phyloP scores from a whole-genome alignment of 345 rosid species.

The Pelargonium nanum region DNA sequence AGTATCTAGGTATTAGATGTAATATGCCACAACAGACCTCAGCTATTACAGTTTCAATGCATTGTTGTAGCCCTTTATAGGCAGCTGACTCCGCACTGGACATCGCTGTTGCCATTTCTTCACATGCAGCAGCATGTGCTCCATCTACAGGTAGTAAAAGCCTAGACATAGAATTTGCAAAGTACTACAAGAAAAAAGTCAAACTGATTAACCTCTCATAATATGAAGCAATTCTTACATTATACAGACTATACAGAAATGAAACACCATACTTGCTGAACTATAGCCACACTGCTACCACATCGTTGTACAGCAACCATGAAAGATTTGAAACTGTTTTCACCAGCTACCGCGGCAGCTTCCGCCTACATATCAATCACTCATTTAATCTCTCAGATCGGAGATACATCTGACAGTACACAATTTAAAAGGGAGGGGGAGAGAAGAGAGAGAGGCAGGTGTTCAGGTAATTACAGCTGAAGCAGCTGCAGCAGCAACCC shows the following conservation, averaged over 20 bases:
- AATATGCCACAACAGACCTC: conserved; percentile 49
- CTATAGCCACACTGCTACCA: conserved; percentile 95
- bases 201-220: conserved; percentile 4
- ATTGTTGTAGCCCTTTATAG: conserved; percentile 95
- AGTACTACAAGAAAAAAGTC: conserved; percentile 43
- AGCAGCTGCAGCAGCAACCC: conserved; percentile 99
- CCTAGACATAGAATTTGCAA: conserved; percentile 92
- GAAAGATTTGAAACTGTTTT: conserved; percentile 96
- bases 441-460: conserved; percentile 8
- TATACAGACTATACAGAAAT: neutral
- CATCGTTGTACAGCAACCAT: conserved; percentile 98
- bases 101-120: conserved; percentile 98
- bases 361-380: conserved; percentile 65
- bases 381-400: conserved; percentile 17
- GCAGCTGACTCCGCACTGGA: conserved; percentile 98
- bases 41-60: conserved; percentile 99
- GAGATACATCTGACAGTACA: neutral
- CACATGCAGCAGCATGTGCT: conserved; percentile 96
- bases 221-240: neutral
- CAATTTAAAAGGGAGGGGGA: neutral
- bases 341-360: conserved; percentile 99
- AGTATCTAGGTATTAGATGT: neutral
- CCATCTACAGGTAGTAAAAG: conserved; percentile 96
- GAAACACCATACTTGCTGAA: conserved; percentile 54
- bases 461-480: conserved; percentile 49